These are phyloP conservation scores for Eucalyptus lansdowneana DNA, from an alignment of 345 rosid species.

Conservation along the genomic window DNA sequence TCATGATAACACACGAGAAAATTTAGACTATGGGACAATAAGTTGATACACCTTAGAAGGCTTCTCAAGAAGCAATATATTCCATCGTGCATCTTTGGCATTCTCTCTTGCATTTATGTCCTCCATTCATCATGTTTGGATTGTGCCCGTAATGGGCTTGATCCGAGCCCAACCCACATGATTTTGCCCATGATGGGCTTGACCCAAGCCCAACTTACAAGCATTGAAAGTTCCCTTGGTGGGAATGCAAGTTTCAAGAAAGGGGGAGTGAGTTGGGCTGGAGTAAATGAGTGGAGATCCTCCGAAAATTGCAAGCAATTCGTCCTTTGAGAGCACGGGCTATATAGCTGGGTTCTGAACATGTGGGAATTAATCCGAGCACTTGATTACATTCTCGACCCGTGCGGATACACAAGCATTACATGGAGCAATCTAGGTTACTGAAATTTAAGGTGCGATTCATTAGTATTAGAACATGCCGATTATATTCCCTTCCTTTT, in stretches of 20 bases:
- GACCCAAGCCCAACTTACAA: too few species aligned
- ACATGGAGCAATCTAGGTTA: not conserved
- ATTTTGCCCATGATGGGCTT: not conserved
- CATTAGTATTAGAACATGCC: not conserved
- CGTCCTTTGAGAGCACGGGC: not conserved
- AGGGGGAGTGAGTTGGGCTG: too few species aligned
- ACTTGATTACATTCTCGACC: not conserved
- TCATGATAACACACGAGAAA: not conserved
- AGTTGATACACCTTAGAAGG: not conserved
- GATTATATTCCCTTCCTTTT: not conserved
- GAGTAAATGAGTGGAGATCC: too few species aligned
- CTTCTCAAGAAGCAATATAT: not conserved
- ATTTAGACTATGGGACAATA: rapidly evolving
- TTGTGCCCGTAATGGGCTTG: not conserved
- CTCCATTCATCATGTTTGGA: not conserved
- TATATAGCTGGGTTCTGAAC: not conserved
- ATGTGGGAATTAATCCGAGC: not conserved
- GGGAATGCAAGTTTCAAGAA: too few species aligned
- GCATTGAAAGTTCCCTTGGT: too few species aligned
- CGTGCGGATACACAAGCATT: not conserved
- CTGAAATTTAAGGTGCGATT: not conserved
- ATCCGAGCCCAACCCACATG: too few species aligned
- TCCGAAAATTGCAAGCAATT: too few species aligned
- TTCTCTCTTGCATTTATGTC: not conserved
- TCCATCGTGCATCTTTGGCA: not conserved